These are phyloP conservation scores for Naematelia encephala DNA, from an alignment of 768 basidiomycete genomes.

Conservation along the genomic window DNA sequence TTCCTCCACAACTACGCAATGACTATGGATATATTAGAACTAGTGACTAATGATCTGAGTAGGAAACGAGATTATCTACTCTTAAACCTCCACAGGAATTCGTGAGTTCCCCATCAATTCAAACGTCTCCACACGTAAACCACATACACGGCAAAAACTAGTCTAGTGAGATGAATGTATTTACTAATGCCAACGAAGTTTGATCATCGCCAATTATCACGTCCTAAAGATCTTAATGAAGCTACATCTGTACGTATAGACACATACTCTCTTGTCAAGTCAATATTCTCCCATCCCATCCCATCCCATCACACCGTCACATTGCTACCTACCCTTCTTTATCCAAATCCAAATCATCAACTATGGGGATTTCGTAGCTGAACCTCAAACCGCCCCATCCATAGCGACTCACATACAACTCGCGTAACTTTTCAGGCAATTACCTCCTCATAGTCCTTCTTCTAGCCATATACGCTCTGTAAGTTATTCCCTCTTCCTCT, in stretches of 20 bases:
- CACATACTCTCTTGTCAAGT: too few relatives aligned
- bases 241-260: slow-evolving; percentile 42
- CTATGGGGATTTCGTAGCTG: too few relatives aligned
- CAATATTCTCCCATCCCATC: too few relatives aligned
- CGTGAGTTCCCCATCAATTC: slow-evolving; percentile 30
- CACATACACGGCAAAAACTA: too few relatives aligned
- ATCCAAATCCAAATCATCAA: too few relatives aligned
- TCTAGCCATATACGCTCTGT: slow-evolving; percentile 81
- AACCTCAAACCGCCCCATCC: too few relatives aligned
- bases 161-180: neutral
- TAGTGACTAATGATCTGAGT: slow-evolving; percentile 1
- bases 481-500: slow-evolving; percentile 41
- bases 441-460: slow-evolving; percentile 86
- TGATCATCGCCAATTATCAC: slow-evolving; percentile 48
- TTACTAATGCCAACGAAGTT: slow-evolving; percentile 28
- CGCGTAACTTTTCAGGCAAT: slow-evolving; percentile 65
- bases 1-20: neutral
- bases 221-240: slow-evolving; percentile 50
- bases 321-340: too few relatives aligned
- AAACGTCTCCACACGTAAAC: too few relatives aligned
- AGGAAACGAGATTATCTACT: slow-evolving; percentile 50
- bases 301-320: too few relatives aligned
- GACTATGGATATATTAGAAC: neutral
- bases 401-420: slow-evolving; percentile 91
- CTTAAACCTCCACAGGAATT: slow-evolving; percentile 49